Base-by-base conservation (phyloP, 345 rosid species). In the Geranium brycei region DNA sequence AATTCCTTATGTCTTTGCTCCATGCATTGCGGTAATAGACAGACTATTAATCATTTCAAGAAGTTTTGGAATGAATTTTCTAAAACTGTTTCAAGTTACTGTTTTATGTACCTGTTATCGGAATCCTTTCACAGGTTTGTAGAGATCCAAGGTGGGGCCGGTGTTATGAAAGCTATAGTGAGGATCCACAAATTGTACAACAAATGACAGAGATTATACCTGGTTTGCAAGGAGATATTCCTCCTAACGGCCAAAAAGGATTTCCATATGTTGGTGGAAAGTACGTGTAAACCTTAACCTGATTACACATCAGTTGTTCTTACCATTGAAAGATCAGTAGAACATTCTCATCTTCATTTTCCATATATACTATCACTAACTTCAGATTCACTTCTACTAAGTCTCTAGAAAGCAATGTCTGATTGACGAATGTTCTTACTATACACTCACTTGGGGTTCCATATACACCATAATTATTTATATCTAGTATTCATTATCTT, bases 81-180 rank as follows among this genome's bases (percentile, higher is more conserved):
- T 6, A 51, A 23, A 23, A 23, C 28, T 23, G 28, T 23, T 23
- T 7, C 10, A 35, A 35, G 41, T 35, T 35, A 35, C 41, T 35
- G 41, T 13, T 7, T 7, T 47, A 8, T 47, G 53, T 47, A 13
- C 7, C 14, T 13, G 13, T 47, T 47, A 47, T 47, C 10, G 53
- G 11, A 47, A 10, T 13, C 51, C 31, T 60, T 72, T 31, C 61
- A 61, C 80, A 93, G 99, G 99, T 93, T 61, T 93, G 99, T 74
- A 82, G 96, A 77, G 97, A 90, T 81, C 99, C 97, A 4, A 83
- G 97, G 72, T 93, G 97, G 97, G 97, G 99, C 32, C 77, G 99
- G 69, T 90, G 97, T 78, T 93, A 88, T 31, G 99, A 93, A 73
- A 93, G 98, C 82, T 91, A 85, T 71, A 86, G 96, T 19, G 98